Evolutionary conservation across 148 eudicot species (phyloP).

Genomic region (Dianthus caryophyllus): DNA sequence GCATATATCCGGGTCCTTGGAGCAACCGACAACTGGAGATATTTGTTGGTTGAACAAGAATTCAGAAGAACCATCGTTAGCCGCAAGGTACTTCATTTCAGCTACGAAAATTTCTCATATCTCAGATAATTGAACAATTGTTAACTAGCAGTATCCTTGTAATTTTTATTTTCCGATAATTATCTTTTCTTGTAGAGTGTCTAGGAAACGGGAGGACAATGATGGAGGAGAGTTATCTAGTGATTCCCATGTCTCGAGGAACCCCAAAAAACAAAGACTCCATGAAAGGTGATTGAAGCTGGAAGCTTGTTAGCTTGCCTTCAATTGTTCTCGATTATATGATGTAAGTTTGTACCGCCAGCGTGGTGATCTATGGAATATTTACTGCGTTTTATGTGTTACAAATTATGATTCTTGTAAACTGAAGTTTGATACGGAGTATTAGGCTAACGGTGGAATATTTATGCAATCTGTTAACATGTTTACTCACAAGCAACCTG

Average conservation of each 20-base stretch:
- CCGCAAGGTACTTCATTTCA: conserved; percentile 41
- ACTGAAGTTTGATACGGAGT: too few species aligned
- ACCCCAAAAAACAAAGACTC: conserved; percentile 45
- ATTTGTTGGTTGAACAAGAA: conserved; percentile 51
- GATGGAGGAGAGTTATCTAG: conserved; percentile 25
- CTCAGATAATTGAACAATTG: not conserved
- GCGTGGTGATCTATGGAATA: too few species aligned
- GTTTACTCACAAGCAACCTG: too few species aligned
- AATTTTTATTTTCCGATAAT: not conserved
- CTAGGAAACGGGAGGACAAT: conserved; percentile 36
- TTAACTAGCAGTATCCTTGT: not conserved
- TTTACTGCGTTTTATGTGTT: too few species aligned
- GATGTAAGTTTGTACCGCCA: conserved; percentile 13
- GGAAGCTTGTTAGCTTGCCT: not conserved
- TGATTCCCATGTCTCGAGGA: conserved; percentile 35
- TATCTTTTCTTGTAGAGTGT: conserved; percentile 26
- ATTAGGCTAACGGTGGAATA: too few species aligned
- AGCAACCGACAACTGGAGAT: conserved; percentile 59
- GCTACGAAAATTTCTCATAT: not conserved
- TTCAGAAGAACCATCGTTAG: conserved; percentile 32
- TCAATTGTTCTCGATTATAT: conserved; percentile 6
- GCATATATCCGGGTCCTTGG: conserved; percentile 69
- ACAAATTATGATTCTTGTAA: too few species aligned
- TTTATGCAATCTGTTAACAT: too few species aligned
- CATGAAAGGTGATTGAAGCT: conserved; percentile 24